Percentiles rank a stretch among this genome's conserved stretches.
Conservation (phyloP, 805 yeast species). For the Zygoascus biomembranicola region DNA sequence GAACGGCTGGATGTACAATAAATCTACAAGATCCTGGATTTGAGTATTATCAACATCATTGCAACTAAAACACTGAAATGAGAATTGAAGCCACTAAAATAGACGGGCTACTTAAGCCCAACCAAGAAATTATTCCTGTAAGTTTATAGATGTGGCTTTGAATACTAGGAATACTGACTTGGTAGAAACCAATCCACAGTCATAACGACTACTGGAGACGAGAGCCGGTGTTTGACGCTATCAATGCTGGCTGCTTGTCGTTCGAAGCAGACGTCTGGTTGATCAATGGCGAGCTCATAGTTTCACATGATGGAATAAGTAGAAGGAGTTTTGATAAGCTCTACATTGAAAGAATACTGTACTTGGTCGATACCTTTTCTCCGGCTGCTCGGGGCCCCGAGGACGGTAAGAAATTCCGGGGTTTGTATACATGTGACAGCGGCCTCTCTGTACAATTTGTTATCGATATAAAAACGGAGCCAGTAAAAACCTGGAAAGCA, state of each 20-base stretch:
- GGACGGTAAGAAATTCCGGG: constrained; percentile 1
- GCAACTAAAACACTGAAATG: too few relatives aligned
- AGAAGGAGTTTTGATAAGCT: constrained; percentile 2
- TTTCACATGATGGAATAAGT: constrained; percentile 8
- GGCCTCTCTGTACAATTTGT: constrained; percentile 42
- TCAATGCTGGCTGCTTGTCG: constrained; percentile 42
- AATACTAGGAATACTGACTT: not conserved
- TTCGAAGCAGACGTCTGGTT: constrained; percentile 65
- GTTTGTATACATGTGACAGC: constrained; percentile 6
- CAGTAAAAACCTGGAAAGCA: constrained; percentile 36
- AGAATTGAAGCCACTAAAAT: too few relatives aligned
- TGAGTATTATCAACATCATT: too few relatives aligned
- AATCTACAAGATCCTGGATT: too few relatives aligned
- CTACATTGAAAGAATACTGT: constrained; percentile 6
- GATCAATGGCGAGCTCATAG: constrained; percentile 11
- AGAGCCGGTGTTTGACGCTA: constrained; percentile 51
- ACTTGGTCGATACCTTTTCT: constrained; percentile 7
- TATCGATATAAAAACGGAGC: constrained; percentile 52
- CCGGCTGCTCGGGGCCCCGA: not conserved
- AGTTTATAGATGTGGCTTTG: not conserved
- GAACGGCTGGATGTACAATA: too few relatives aligned
- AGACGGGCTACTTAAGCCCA: not conserved
- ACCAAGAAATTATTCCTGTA: not conserved
- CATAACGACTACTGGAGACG: constrained; percentile 65
- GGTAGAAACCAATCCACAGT: constrained; percentile 41